Conservation (phyloP, 305 asterid species). For the Fraxinus floribunda region DNA sequence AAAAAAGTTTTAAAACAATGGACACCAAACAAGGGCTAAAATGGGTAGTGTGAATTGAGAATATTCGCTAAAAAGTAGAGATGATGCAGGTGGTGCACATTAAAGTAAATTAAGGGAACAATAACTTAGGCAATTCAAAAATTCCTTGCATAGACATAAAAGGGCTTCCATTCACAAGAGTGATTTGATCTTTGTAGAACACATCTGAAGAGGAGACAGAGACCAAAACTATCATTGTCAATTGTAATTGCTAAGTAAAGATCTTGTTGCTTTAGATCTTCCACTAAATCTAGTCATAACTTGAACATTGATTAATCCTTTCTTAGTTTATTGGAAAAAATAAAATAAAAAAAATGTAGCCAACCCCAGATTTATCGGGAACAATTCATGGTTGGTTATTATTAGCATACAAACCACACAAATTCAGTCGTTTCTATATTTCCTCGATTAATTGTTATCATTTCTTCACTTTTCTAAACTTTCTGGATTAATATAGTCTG, state of each 20-base stretch:
- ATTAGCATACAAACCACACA: not conserved
- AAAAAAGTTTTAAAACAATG: too few relatives aligned
- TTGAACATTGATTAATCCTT: too few relatives aligned
- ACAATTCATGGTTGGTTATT: not conserved
- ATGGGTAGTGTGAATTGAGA: not conserved
- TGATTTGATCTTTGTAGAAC: not conserved
- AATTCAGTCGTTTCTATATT: not conserved
- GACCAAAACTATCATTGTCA: not conserved
- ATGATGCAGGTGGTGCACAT: not conserved
- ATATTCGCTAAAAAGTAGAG: not conserved
- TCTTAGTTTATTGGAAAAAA: too few relatives aligned
- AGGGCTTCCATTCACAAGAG: not conserved
- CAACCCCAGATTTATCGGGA: not conserved
- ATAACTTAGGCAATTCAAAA: not conserved
- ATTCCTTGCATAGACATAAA: not conserved
- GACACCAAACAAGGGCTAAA: too few relatives aligned
- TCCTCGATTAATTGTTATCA: not conserved
- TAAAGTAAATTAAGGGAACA: not conserved
- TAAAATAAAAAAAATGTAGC: not conserved
- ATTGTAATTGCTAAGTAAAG: too few relatives aligned
- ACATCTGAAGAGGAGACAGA: not conserved
- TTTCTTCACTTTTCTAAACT: not conserved
- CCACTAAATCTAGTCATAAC: too few relatives aligned
- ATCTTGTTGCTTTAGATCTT: too few relatives aligned
- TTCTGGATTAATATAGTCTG: not conserved